Evolutionary conservation across 176 grass and related monocot species (phyloP), one percentile per base, ranked within the genome.

Genomic region (Melocanna baccifera): DNA sequence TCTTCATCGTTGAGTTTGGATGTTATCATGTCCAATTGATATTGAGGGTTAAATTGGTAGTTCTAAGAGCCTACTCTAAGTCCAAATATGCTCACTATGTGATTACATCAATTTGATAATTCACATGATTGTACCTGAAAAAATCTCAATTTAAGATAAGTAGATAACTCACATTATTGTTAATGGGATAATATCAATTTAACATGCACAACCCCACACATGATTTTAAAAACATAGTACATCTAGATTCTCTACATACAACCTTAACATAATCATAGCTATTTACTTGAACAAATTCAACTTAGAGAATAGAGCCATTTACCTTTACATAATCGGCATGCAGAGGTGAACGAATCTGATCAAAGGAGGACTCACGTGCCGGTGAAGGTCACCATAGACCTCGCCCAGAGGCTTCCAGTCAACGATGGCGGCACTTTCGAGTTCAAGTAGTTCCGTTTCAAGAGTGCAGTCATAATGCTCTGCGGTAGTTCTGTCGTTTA

Each of bases 301-400:
- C 9, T 74, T 57, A 50, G 11, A 77, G 1, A 77, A 28, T 2
- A 56, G 58, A 69, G 19, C 13, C 42, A 66, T 22, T 73, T 90
- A 98, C 96, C 88, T 98, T 98, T 62, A 98, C 96, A 86, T 98
- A 98, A 92, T 98, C 96, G 4, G 96, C 96, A 20, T 98, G 96
- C 1, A 25, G 9, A 29, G 47, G 16, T 1, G 10, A 12, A 66
- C 46, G 36, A 52, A 87, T 86, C 78, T 90, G 71, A 26, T 14
- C 5, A 6, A 9, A 37, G 73, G 41, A 25, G 15, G 2, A 25
- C 91, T 91, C 83, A 98, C 96, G 93, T 98, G 81, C 96, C 87
- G 43, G 83, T 95, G 89, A 98, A 98, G 77, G 96, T 98, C 20
- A 89, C 96, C 96, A 98, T 98, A 43, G 93, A 92, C 90, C 95